Evolutionary conservation across 345 rosid genomes (phyloP).

Genomic region (Toxicodendron radicans): DNA sequence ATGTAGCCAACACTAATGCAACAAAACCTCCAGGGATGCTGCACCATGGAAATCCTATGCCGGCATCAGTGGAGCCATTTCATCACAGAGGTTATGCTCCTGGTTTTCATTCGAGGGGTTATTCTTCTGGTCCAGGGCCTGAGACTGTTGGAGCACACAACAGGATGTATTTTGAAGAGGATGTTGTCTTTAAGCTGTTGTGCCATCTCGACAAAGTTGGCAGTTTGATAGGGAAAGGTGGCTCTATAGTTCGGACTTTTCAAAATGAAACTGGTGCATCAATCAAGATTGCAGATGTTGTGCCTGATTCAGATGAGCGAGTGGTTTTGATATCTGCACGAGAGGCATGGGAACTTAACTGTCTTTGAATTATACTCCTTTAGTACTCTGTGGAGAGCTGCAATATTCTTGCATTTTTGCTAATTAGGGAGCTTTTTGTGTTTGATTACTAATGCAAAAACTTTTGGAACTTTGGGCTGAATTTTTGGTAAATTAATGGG

Average conservation of each 20-base stretch:
- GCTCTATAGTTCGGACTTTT: conserved; percentile 54
- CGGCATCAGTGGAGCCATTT: conserved; percentile 37
- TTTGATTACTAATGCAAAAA: conserved; percentile 13
- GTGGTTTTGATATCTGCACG: conserved; percentile 69
- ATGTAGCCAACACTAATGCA: conserved; percentile 25
- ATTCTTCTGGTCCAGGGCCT: conserved; percentile 55
- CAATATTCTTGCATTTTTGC: conserved; percentile 22
- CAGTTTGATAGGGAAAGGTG: conserved; percentile 81
- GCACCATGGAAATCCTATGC: conserved; percentile 32
- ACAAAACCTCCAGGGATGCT: conserved; percentile 22
- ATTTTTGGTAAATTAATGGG: not conserved
- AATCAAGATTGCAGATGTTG: conserved; percentile 61
- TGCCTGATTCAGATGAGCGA: conserved; percentile 64
- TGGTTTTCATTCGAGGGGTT: conserved; percentile 51
- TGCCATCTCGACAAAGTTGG: conserved; percentile 81
- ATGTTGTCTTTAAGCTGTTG: conserved; percentile 55
- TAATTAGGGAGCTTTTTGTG: conserved; percentile 20
- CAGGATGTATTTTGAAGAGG: conserved; percentile 60
- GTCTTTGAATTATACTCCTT: conserved; percentile 19
- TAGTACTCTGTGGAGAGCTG: conserved; percentile 20
- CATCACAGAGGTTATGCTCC: conserved; percentile 52
- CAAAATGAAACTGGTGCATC: conserved; percentile 76
- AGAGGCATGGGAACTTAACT: conserved; percentile 54
- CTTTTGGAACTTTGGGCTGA: not conserved
- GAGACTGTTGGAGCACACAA: conserved; percentile 46